These are phyloP conservation scores for Discostella pseudostelligera DNA, from an alignment of 108 stramenopile genomes.

Conservation along the genomic window DNA sequence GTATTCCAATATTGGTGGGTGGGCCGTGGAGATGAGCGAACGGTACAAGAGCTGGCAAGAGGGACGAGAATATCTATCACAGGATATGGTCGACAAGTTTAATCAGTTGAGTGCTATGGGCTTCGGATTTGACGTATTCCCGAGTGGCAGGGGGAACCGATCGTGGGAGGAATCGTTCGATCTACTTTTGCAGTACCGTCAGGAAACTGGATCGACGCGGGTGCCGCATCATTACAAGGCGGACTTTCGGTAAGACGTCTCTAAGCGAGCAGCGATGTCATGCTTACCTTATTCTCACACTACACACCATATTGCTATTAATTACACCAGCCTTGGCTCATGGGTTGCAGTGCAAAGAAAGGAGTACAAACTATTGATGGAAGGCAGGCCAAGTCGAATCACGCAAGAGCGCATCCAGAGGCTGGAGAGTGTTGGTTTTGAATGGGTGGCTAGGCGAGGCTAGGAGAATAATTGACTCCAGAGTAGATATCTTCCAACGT, in stretches of 20 bases:
- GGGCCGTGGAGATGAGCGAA: constrained; percentile 13
- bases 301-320: not conserved
- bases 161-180: constrained; percentile 10
- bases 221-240: constrained; percentile 14
- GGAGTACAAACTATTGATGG: constrained; percentile 49
- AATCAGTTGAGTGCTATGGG: constrained; percentile 1
- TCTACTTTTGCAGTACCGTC: constrained; percentile 9
- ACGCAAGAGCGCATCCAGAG: constrained; percentile 45
- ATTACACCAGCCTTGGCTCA: constrained; percentile 8
- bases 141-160: constrained; percentile 6
- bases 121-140: constrained; percentile 5
- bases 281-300: not conserved
- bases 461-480: too few relatives aligned
- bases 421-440: constrained; percentile 40
- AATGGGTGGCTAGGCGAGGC: constrained; percentile 23
- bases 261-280: too few relatives aligned
- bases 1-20: constrained; percentile 9
- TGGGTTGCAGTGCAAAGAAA: constrained; percentile 33
- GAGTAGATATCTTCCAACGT: too few relatives aligned
- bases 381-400: constrained; percentile 47
- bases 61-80: constrained; percentile 1
- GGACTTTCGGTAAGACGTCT: constrained; percentile 5
- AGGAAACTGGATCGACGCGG: constrained; percentile 9
- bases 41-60: constrained; percentile 12
- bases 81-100: not conserved